Conservation (phyloP, 2,329 filamentous ascomycete species). For the Penicillium sp. region DNA sequence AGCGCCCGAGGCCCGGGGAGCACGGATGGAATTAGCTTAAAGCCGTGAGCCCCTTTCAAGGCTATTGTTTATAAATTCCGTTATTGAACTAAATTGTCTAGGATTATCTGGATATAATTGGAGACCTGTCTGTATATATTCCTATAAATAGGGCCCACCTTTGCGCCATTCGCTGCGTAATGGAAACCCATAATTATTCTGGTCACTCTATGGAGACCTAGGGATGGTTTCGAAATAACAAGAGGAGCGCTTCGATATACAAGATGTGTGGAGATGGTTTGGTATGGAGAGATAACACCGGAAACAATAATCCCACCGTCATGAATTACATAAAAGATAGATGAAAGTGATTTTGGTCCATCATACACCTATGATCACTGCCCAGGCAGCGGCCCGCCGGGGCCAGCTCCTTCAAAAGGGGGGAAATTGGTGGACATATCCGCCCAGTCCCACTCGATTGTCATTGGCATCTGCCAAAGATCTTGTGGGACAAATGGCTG, state of each 20-base stretch:
- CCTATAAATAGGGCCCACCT: neutral
- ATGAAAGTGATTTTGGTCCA: slow-evolving; percentile 7
- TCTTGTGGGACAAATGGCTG: slow-evolving; percentile 90
- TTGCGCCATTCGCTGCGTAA: slow-evolving; percentile 10
- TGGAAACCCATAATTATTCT: neutral
- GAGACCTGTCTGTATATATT: slow-evolving; percentile 3
- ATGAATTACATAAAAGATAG: slow-evolving; percentile 9
- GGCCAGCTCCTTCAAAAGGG: slow-evolving; percentile 30
- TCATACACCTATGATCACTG: slow-evolving; percentile 25
- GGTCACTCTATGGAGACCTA: neutral
- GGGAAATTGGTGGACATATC: slow-evolving; percentile 44
- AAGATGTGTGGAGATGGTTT: slow-evolving; percentile 14
- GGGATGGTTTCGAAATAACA: slow-evolving; percentile 1
- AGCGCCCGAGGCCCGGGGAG: slow-evolving; percentile 3
- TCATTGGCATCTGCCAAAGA: slow-evolving; percentile 94
- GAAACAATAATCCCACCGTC: neutral
- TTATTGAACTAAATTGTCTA: neutral
- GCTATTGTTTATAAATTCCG: neutral
- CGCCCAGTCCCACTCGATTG: slow-evolving; percentile 83
- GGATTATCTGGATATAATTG: neutral
- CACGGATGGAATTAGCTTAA: slow-evolving; percentile 10
- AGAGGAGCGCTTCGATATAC: slow-evolving; percentile 14
- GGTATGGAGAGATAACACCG: slow-evolving; percentile 8
- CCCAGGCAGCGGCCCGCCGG: slow-evolving; percentile 24
- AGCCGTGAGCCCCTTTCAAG: neutral